A percentile compares a stretch with the other conserved stretches of the same genome.
Conservation (phyloP, 805 yeast genomes). For the Komagataella populi region DNA sequence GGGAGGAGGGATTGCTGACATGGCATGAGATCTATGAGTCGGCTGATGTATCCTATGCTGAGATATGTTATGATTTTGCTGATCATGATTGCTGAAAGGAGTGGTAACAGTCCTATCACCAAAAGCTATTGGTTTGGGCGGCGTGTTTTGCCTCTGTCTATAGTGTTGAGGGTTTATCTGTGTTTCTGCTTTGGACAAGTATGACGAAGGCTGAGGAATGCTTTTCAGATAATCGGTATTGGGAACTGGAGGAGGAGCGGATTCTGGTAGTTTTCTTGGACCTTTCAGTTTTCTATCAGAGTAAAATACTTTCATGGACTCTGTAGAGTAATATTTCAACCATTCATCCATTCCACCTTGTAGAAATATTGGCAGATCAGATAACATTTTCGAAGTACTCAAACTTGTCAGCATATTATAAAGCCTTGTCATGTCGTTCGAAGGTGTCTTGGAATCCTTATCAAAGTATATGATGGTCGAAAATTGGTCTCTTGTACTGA, state of each 20-base stretch:
- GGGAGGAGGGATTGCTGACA: neutral
- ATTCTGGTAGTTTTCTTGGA: neutral
- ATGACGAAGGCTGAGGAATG: slow-evolving; percentile 1
- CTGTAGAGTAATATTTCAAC: slow-evolving; percentile 17
- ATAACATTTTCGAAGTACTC: slow-evolving; percentile 2
- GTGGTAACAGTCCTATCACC: neutral
- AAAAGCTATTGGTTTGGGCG: neutral
- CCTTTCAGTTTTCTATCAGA: neutral
- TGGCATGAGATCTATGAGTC: neutral
- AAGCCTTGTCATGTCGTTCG: slow-evolving; percentile 13
- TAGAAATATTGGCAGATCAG: slow-evolving; percentile 15
- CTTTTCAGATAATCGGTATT: slow-evolving; percentile 1
- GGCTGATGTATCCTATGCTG: neutral
- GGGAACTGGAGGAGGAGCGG: slow-evolving; percentile 5
- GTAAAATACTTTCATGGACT: neutral
- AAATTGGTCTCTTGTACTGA: slow-evolving; percentile 17
- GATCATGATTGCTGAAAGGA: neutral
- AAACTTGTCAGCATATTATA: slow-evolving; percentile 7
- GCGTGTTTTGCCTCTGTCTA: neutral
- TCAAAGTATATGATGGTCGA: slow-evolving; percentile 24
- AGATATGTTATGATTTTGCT: neutral
- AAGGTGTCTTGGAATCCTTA: slow-evolving; percentile 17
- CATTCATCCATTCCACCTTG: slow-evolving; percentile 34
- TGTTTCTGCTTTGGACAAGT: neutral
- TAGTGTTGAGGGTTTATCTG: neutral